Evolutionary conservation across 768 basidiomycete species (phyloP), one percentile per base, ranked within the genome.

Genomic region (Lentinula edodes): DNA sequence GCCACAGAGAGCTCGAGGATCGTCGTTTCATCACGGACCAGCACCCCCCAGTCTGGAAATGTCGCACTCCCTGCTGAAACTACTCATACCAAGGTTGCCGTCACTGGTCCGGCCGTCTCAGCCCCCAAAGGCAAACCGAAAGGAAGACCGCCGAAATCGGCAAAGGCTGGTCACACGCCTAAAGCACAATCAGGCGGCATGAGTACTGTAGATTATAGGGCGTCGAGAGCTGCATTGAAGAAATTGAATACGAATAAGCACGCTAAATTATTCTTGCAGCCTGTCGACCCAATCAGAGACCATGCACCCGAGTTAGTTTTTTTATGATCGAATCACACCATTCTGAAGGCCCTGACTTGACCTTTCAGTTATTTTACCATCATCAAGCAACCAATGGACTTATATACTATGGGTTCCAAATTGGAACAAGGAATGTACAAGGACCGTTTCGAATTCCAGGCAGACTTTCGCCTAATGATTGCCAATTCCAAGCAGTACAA

Each of bases 241-340:
- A 95, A 95, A 70, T 74, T 96, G 36, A 82, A 83, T 68, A 68
- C 82, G 28, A 83, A 93, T 72, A 94, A 91, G 72, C 85, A 83
- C 62, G 87, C 90, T 3, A 71, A 74, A 32, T 68, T 90, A 58
- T 98, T 98, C 74, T 76, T 87, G 45, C 86, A 90, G 62, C 93
- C 96, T 36, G 96, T 98, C n/a, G 95, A 97, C 74, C 95, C 95
- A n/a, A 84, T 96, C 45, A 82, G 93, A 65, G 95, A 97, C 67
- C 83, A 85, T 68, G 95, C 93, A 9, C 92, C 92, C 16, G 90
- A 90, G 91, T 96, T 71, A 58, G 83, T 79, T 50, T 32, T 65
- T 6, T 16, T 23, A n/a, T 34, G 56, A 39, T 18, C 35, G 60
- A 48, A 60, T 52, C 15, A 32, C 36, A 13, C 5, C 5, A 28